Conservation (phyloP, 257 asterid species). For the Agastache rugosa region DNA sequence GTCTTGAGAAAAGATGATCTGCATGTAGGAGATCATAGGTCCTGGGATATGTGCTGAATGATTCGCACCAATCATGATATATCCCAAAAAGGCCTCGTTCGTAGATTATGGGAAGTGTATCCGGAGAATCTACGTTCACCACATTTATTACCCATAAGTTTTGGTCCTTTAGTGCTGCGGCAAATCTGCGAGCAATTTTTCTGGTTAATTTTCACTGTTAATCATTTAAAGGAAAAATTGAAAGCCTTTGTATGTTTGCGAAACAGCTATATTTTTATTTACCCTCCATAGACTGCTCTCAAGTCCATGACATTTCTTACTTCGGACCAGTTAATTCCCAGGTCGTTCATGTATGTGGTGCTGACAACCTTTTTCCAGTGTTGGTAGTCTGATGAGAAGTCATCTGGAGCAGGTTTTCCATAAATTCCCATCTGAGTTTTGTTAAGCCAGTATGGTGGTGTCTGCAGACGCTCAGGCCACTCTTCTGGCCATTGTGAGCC, state of each 20-base stretch:
- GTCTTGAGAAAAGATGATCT: slow-evolving; percentile 79
- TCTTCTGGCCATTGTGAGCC: slow-evolving; percentile 92
- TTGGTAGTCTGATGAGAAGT: slow-evolving; percentile 66
- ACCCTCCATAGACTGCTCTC: slow-evolving; percentile 97
- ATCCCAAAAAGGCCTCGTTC: slow-evolving; percentile 87
- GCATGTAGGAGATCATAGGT: slow-evolving; percentile 87
- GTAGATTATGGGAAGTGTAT: slow-evolving; percentile 85
- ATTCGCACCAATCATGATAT: slow-evolving; percentile 94
- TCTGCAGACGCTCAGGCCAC: slow-evolving; percentile 76
- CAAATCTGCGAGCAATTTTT: slow-evolving; percentile 62
- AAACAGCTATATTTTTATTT: slow-evolving; percentile 30
- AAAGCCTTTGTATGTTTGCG: background rate
- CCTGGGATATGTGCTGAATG: slow-evolving; percentile 90
- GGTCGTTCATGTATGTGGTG: slow-evolving; percentile 60
- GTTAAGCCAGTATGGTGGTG: slow-evolving; percentile 82
- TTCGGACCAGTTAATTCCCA: slow-evolving; percentile 80
- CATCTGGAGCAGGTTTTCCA: slow-evolving; percentile 86
- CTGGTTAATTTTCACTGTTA: slow-evolving; percentile 16
- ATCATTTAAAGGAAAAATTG: slow-evolving; percentile 6
- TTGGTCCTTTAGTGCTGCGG: slow-evolving; percentile 80
- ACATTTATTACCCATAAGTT: slow-evolving; percentile 91
- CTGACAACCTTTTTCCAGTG: slow-evolving; percentile 71
- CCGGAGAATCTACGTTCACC: slow-evolving; percentile 78
- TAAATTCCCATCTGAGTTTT: slow-evolving; percentile 71
- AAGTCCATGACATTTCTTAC: slow-evolving; percentile 89